Evolutionary conservation across 139 green algal genomes (phyloP), one percentile per base, ranked within the genome.

Genomic region (Chlamydomonas eustigma): DNA sequence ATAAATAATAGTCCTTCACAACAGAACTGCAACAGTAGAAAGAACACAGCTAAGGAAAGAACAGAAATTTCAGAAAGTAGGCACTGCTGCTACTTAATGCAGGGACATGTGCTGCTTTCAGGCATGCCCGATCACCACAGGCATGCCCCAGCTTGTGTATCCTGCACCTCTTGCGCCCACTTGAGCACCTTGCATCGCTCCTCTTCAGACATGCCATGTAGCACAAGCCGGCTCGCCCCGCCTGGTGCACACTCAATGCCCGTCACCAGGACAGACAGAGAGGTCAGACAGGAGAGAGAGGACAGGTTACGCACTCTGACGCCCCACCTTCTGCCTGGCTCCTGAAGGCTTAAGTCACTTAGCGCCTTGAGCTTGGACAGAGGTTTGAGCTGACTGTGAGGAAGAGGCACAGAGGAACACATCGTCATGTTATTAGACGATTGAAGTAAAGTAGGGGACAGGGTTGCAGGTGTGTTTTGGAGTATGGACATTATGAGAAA

Each of bases 181-280:
- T 32, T 35, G 8, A 70, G 58, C 58, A 70, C 58, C 8, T 24
- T 28, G 25, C 6, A 6, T 32, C 58, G 58, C 58, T 70, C 25
- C 58, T 32, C 58, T 28, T 34, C 6, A 35, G 25, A 37, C 58
- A 35, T 35, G 18, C 58, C 58, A 35, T 70, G 58, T 28, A 70
- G 58, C 58, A 35, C 24, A 22, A 70, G 58, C 58, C 58, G 6
- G 44, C 12, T 28, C 8, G 58, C 58, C 6, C 25, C 58, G 6
- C 58, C 58, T 32, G 58, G 58, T 28, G 58, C 28, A 35, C 58
- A 70, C 58, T 70, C 58, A 35, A 70, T 70, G 58, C 58, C 58
- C 6, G 58, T 70, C 25, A 35, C 24, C 25, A 70, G 25, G 25
- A 70, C 25, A 5, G 25, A 70, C 58, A 70, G 58, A 35, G 58